Conservation (phyloP, 2,329 filamentous ascomycete genomes). For the Paraphoma chrysanthemicola region DNA sequence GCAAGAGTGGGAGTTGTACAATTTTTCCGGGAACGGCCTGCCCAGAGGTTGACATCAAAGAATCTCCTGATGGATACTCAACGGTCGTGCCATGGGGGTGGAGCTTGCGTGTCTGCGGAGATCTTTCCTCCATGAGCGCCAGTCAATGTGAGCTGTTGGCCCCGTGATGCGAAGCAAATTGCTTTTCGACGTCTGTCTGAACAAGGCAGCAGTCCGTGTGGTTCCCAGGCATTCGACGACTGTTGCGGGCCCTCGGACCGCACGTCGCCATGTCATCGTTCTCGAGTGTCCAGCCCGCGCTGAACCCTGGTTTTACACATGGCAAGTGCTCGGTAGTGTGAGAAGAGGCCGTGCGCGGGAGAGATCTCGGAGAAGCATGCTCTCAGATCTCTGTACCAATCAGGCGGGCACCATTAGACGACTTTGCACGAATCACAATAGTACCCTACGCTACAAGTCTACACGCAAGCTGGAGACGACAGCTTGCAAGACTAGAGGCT, state of each 20-base stretch:
- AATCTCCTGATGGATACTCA: slow-evolving; percentile 17
- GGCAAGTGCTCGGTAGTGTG: background rate
- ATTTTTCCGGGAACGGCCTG: slow-evolving; percentile 14
- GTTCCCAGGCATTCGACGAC: background rate
- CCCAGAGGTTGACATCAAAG: slow-evolving; percentile 22
- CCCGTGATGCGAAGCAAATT: slow-evolving; percentile 16
- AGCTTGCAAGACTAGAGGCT: background rate
- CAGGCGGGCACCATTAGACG: slow-evolving; percentile 5
- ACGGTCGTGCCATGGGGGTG: slow-evolving; percentile 13
- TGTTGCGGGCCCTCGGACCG: slow-evolving; percentile 15
- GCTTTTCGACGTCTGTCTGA: background rate
- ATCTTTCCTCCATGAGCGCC: slow-evolving; percentile 11
- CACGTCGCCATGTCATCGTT: background rate
- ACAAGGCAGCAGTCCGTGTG: background rate
- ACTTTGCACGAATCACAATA: slow-evolving; percentile 12
- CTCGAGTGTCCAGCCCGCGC: background rate
- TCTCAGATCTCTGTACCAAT: slow-evolving; percentile 17
- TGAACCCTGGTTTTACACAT: background rate
- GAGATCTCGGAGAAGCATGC: slow-evolving; percentile 12
- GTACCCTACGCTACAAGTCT: background rate
- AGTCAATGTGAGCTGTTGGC: slow-evolving; percentile 10
- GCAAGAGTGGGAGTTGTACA: slow-evolving; percentile 19
- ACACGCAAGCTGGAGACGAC: background rate
- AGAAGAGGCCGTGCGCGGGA: slow-evolving; percentile 3
- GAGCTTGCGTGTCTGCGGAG: slow-evolving; percentile 7